phyloP scores from a whole-genome alignment of 371 early-diverging fungal genomes.

The Apophysomyces variabilis region DNA sequence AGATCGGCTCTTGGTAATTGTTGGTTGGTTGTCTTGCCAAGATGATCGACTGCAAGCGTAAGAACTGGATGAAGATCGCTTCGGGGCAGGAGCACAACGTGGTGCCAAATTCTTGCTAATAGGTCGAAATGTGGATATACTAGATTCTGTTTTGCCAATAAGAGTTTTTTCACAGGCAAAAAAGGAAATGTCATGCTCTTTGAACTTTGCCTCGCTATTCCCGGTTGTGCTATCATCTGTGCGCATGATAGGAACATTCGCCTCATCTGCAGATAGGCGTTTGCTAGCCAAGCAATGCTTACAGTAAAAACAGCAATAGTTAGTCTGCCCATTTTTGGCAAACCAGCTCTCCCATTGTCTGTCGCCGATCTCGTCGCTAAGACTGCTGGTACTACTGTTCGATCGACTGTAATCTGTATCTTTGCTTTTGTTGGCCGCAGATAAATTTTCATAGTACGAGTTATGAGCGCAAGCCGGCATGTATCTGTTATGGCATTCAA shows the following conservation, averaged over 20 bases:
- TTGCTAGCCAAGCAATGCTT: not conserved
- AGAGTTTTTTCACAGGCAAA: not conserved
- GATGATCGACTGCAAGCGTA: not conserved
- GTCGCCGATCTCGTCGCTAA: not conserved
- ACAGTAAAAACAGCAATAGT: not conserved
- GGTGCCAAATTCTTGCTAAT: slow-evolving; percentile 32
- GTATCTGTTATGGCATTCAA: not conserved
- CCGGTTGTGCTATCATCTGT: not conserved
- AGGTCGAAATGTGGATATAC: slow-evolving; percentile 32
- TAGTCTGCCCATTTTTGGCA: not conserved
- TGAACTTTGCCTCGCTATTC: not conserved
- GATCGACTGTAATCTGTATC: not conserved
- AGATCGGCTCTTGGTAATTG: slow-evolving; percentile 42
- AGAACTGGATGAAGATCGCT: not conserved
- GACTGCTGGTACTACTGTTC: slow-evolving; percentile 9
- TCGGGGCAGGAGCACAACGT: slow-evolving; percentile 13
- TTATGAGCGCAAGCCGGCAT: slow-evolving; percentile 10
- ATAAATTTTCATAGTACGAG: slow-evolving; percentile 9
- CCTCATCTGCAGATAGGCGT: not conserved
- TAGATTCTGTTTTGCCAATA: slow-evolving; percentile 19
- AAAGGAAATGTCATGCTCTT: not conserved
- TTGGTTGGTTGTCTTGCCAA: slow-evolving; percentile 13
- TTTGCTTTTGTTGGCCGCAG: not conserved
- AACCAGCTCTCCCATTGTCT: slow-evolving; percentile 4
- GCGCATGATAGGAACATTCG: not conserved